These are phyloP conservation scores for Protomyces pachydermus DNA, from an alignment of 1,139 yeast genomes.

Conservation along the genomic window DNA sequence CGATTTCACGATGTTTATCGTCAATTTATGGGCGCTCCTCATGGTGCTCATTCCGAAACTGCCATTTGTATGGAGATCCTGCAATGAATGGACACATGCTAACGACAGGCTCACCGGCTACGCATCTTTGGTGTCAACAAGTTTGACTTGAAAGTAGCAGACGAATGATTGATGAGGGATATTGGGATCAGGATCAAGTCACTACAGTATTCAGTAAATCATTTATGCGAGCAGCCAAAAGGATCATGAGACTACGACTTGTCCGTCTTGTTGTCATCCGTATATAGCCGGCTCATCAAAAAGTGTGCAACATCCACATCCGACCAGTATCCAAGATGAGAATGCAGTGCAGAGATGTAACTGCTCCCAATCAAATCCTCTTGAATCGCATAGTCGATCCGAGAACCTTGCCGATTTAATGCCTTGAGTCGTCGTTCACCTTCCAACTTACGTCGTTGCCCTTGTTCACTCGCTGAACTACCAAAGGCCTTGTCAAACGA, in stretches of 20 bases:
- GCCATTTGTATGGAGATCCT: slow-evolving; percentile 45
- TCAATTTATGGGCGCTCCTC: slow-evolving; percentile 75
- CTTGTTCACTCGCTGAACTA: slow-evolving; percentile 35
- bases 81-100: background rate
- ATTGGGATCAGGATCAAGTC: background rate
- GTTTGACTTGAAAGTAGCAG: slow-evolving; percentile 28
- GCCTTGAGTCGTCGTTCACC: slow-evolving; percentile 40
- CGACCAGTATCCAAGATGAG: slow-evolving; percentile 85
- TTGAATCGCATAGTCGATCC: slow-evolving; percentile 76
- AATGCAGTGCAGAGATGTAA: slow-evolving; percentile 70
- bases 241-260: background rate
- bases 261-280: background rate
- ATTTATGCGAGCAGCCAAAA: background rate
- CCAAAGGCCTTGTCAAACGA: slow-evolving; percentile 35
- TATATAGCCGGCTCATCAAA: slow-evolving; percentile 44
- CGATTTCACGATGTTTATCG: slow-evolving; percentile 68
- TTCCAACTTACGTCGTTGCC: slow-evolving; percentile 33
- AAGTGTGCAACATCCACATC: slow-evolving; percentile 81
- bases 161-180: background rate
- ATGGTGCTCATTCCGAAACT: slow-evolving; percentile 83
- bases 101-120: slow-evolving; percentile 29
- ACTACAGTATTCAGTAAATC: background rate
- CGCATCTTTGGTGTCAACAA: slow-evolving; percentile 31
- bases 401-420: slow-evolving; percentile 57
- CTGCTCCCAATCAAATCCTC: slow-evolving; percentile 70